Evolutionary conservation across 2,329 filamentous ascomycete genomes (phyloP), one percentile per base, ranked within the genome.

Genomic region (Microdochium paspali): DNA sequence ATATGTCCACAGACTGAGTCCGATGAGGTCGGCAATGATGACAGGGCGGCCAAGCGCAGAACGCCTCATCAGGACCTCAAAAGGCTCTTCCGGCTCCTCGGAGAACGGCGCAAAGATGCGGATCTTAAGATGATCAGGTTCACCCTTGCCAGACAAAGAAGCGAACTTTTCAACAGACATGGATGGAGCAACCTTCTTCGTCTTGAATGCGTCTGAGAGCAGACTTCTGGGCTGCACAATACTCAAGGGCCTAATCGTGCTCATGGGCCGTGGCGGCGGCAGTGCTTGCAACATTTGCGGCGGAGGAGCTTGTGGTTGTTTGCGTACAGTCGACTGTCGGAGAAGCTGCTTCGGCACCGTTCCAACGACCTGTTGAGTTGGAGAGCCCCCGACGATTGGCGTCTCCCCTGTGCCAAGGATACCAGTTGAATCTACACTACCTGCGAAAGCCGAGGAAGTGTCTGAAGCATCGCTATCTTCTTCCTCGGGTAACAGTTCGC

Each of bases 11-110:
- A 94, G 66, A 51, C 83, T 83, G 51, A 91, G 74, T 0, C 87
- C 88, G 53, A 94, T 90, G n/a, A 90, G 75, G 56, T 94, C 87
- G 1, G 82, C 80, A 13, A 93, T 86, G 0, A 81, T 84, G 20
- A 88, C 84, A 2, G 77, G 73, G 21, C 80, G 70, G 51, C 85
- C 79, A 54, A 87, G 83, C 15, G 87, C 77, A 31, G 77, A 79
- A 44, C 82, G 79, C 23, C 83, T 74, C 44, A 91, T 82, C 15
- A 86, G 75, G 3, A 91, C 80, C 58, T 90, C 84, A 44, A 83
- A 79, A 0, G 84, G 79, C 54, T 81, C 81, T 15, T 74, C 75
- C 0, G 83, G 72, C 23, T 77, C 77, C 12, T 76, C 73, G 15
- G 84, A 85, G 54, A 84, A 87, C 0, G 86, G 82, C 6, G 79